Base-by-base conservation (phyloP, 176 grass and related monocot genomes). In the Bothriochloa decipiens region DNA sequence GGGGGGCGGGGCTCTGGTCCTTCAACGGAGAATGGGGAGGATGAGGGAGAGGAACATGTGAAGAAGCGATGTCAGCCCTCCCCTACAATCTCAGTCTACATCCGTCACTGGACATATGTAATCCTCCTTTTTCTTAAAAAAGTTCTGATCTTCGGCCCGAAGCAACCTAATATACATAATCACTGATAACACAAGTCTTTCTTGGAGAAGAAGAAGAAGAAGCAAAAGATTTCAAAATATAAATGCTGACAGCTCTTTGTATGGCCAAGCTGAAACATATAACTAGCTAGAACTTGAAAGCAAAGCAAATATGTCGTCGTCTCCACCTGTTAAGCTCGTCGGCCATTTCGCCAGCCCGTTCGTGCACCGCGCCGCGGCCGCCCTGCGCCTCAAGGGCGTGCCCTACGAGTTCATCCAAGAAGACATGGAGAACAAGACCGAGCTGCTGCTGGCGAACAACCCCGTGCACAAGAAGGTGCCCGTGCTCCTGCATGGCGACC, bases 381-480 rank as follows among this genome's bases (percentile, higher is more conserved):
- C 86, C 7, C 74, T 94, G 41, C 28, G 79, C 22, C 45, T 94
- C 5, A 91, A 89, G 29, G 92, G 74, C 0, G 88, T 88, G 0
- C 49, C 79, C 0, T 91, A 94, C 84, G 86, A 94, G 62, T 14
- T 88, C 6, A 18, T 94, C 33, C 57, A 13, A 0, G 92, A 94
- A 27, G 79, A 91, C 49, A 17, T 82, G 28, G 12, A 9, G 11
- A 84, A 84, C 88, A 91, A 91, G 80, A 89, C 86, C 26, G 82
- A 88, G 6, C 64, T 83, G 41, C 76, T 94, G 35, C 82, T 91
- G 7, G 25, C 2, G 22, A 27, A 61, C 52, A 94, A 94, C 66
- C 89, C 92, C 1, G 1, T 91, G 3, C 83, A 87, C 77, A 79
- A 86, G 65, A 82, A 84, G 32, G 71, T 89, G 8, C 89, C 92